phyloP scores from a whole-genome alignment of 2,329 filamentous ascomycete species.

The Onygena corvina region DNA sequence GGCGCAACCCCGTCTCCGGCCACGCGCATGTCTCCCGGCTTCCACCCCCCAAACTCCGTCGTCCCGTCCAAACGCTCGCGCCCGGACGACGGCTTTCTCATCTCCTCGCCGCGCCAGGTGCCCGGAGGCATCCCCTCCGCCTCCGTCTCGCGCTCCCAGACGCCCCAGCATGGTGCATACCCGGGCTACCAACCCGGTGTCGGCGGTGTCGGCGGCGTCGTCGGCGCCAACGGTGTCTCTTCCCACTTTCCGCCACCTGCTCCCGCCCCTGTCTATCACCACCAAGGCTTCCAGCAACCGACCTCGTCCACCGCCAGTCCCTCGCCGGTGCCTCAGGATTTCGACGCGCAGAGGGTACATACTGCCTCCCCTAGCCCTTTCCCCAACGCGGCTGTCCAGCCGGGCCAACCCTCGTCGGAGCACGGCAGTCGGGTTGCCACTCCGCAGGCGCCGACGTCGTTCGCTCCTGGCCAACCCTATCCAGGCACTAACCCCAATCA shows the following conservation, averaged over 20 bases:
- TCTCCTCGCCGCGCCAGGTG: slow-evolving; percentile 61
- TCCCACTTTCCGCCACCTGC: slow-evolving; percentile 42
- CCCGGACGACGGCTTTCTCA: slow-evolving; percentile 72
- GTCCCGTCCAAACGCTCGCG: slow-evolving; percentile 82
- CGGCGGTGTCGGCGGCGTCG: slow-evolving; percentile 26
- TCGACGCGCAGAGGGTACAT: slow-evolving; percentile 60
- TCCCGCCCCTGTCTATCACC: background rate
- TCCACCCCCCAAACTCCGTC: slow-evolving; percentile 65
- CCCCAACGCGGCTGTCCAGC: slow-evolving; percentile 63
- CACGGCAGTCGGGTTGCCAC: slow-evolving; percentile 54
- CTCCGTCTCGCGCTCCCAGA: slow-evolving; percentile 71
- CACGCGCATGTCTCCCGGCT: slow-evolving; percentile 71
- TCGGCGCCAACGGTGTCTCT: slow-evolving; percentile 30
- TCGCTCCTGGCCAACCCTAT: slow-evolving; percentile 43
- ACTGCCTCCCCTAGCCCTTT: slow-evolving; percentile 90
- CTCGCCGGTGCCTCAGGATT: slow-evolving; percentile 78
- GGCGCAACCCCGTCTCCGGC: slow-evolving; percentile 44
- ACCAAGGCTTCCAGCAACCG: slow-evolving; percentile 50
- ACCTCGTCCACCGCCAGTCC: slow-evolving; percentile 75
- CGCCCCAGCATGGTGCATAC: slow-evolving; percentile 67
- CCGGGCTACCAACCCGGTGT: slow-evolving; percentile 57
- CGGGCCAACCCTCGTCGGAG: slow-evolving; percentile 61
- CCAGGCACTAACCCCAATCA: slow-evolving; percentile 27
- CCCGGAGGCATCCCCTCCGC: slow-evolving; percentile 52
- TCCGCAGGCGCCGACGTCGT: slow-evolving; percentile 56